Evolutionary conservation across 106 monocot species (phyloP), one percentile per base, ranked within the genome.

Genomic region (Iris macrosiphon): DNA sequence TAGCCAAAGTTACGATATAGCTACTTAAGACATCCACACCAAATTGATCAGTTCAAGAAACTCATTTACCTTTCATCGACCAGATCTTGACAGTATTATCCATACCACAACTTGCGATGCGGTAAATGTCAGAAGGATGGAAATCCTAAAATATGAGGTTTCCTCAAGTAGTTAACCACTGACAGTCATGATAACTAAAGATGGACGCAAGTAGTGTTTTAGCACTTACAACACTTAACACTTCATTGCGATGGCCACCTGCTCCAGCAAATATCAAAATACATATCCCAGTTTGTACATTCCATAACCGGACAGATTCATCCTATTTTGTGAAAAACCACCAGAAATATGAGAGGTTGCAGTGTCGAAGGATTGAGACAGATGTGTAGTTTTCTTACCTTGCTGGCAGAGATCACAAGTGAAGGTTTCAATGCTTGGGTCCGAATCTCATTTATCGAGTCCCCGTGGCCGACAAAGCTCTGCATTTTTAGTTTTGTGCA

Each of bases 231-330:
- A 98, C 98, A 73, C 91, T 98, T 40, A 98, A 59, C 57, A 98
- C 98, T 91, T 98, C 98, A 81, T 98, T 98, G 23, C 98, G 73
- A 59, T 98, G 98, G 22, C 98, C 98, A 42, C 98, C 98, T 51
- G 91, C 77, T 61, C 98, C 98, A 45, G 98, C 91, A 74, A 98
- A 98, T 67, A 98, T 76, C 67, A 98, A 68, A 69, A 98, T 81
- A 67, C 98, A 98, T n/a, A 98, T 84, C 32, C 98, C 98, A 13
- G 98, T 91, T 27, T 98, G 89, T 11, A 91, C 78, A 72, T 98
- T 98, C 98, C 98, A 98, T 31, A 98, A 66, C 39, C 90, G 69
- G 48, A 98, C 83, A 22, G 98, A 98, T 60, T 98, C 98, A 68
- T 98, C 98, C 96, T 98, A 23, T 44, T 13, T 47, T 7, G 31